Percentiles rank a stretch among this genome's conserved stretches.
Evolutionary conservation across 2,329 filamentous ascomycete genomes (phyloP).

Genomic region (Geoglossum cookeanum): DNA sequence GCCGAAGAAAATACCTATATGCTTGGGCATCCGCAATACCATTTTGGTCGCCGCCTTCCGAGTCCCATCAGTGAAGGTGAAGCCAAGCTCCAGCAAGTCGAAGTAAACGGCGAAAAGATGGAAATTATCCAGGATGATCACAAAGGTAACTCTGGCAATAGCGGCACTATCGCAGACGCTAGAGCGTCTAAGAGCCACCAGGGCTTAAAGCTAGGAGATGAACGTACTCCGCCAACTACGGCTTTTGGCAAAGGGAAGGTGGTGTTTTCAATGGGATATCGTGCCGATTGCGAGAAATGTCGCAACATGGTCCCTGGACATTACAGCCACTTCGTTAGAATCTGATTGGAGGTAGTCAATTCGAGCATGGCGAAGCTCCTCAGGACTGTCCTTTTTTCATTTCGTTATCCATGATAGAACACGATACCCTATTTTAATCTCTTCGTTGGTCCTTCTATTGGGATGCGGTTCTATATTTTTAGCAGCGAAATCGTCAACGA

Average conservation of each 20-base stretch:
- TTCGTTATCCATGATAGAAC: background rate
- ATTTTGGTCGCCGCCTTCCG: slow-evolving; percentile 9
- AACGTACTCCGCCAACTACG: background rate
- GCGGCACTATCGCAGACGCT: background rate
- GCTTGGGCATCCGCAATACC: background rate
- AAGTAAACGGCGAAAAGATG: background rate
- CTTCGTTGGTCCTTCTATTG: background rate
- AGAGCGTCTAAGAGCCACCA: background rate
- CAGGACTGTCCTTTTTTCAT: background rate
- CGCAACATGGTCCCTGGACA: slow-evolving; percentile 55
- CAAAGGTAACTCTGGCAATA: background rate
- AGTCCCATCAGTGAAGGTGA: slow-evolving; percentile 19
- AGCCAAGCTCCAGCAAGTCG: slow-evolving; percentile 26
- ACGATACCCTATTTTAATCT: background rate
- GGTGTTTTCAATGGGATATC: slow-evolving; percentile 60
- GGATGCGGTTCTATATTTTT: background rate
- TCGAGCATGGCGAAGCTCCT: background rate
- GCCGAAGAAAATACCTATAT: background rate
- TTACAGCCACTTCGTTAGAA: slow-evolving; percentile 49
- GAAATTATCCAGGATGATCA: background rate
- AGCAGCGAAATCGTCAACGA: background rate
- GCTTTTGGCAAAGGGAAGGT: slow-evolving; percentile 26
- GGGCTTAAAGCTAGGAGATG: background rate
- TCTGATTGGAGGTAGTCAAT: background rate
- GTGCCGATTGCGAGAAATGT: slow-evolving; percentile 63